These are phyloP conservation scores for Hypoxylon fuscum DNA, from an alignment of 495 filamentous ascomycete species.

Conservation along the genomic window DNA sequence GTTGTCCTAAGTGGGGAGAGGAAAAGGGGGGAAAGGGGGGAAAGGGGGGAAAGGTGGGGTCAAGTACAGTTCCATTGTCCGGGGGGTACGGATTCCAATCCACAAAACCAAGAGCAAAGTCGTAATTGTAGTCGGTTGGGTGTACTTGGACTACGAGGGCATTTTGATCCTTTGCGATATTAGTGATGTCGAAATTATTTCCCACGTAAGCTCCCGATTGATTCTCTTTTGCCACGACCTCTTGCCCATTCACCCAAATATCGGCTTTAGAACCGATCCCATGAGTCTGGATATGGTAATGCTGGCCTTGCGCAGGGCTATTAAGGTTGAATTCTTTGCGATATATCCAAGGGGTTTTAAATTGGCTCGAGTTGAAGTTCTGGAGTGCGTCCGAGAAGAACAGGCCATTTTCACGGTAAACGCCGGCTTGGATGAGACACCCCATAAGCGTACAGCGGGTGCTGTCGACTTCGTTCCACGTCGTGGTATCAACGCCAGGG, in stretches of 20 bases:
- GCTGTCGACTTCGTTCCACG: constrained; percentile 61
- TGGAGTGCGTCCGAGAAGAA: constrained; percentile 67
- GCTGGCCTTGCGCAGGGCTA: constrained; percentile 46
- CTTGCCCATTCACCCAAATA: constrained; percentile 66
- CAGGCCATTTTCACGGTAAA: constrained; percentile 64
- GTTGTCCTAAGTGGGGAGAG: background rate
- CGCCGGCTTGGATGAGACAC: constrained; percentile 61
- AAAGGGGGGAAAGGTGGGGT: constrained; percentile 44
- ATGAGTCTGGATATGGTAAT: constrained; percentile 64
- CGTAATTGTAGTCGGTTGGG: constrained; percentile 66
- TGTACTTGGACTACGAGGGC: constrained; percentile 62
- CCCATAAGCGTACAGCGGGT: constrained; percentile 66
- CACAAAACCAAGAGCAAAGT: constrained; percentile 68
- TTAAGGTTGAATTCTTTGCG: constrained; percentile 63
- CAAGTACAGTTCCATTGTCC: constrained; percentile 61
- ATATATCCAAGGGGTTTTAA: constrained; percentile 68
- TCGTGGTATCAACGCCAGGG: constrained; percentile 56
- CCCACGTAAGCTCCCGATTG: constrained; percentile 69
- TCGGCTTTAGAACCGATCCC: constrained; percentile 70
- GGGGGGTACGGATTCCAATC: constrained; percentile 74
- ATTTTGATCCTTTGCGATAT: constrained; percentile 51
- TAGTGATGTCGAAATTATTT: constrained; percentile 62
- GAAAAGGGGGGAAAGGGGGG: constrained; percentile 16
- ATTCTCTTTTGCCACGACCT: constrained; percentile 55
- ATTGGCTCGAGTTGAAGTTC: constrained; percentile 54